Conservation (phyloP, 495 filamentous ascomycete species). For the Podospora conica region DNA sequence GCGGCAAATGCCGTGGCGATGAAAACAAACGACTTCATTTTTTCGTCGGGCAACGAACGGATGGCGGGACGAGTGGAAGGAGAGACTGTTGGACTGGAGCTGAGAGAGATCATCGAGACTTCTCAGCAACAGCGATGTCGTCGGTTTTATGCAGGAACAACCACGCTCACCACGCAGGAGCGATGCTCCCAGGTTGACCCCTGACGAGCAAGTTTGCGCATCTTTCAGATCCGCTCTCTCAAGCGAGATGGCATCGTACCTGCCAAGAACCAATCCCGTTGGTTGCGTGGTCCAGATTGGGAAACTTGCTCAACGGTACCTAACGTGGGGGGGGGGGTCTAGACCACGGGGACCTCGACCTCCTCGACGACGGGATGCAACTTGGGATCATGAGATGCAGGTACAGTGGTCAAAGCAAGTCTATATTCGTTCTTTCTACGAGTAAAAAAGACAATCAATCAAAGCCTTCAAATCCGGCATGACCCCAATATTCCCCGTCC, state of each 20-base stretch:
- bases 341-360: background rate
- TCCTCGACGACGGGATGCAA: no score
- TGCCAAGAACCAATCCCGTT: background rate
- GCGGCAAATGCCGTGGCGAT: background rate
- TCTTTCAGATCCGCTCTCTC: background rate
- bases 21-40: background rate
- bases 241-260: background rate
- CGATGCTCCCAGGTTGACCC: background rate
- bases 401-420: no score
- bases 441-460: conserved; percentile 15
- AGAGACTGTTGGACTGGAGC: background rate
- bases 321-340: background rate
- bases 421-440: no score
- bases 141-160: background rate
- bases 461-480: conserved; percentile 9
- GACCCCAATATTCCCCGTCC: conserved; percentile 6
- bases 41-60: background rate
- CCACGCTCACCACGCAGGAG: background rate
- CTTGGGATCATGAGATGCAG: no score
- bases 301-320: background rate
- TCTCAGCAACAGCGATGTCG: background rate
- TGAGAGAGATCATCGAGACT: background rate
- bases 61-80: background rate
- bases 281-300: background rate
- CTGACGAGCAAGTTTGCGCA: background rate